These are phyloP conservation scores for Camellia lanceoleosa DNA, from an alignment of 148 eudicot species.

Conservation along the genomic window DNA sequence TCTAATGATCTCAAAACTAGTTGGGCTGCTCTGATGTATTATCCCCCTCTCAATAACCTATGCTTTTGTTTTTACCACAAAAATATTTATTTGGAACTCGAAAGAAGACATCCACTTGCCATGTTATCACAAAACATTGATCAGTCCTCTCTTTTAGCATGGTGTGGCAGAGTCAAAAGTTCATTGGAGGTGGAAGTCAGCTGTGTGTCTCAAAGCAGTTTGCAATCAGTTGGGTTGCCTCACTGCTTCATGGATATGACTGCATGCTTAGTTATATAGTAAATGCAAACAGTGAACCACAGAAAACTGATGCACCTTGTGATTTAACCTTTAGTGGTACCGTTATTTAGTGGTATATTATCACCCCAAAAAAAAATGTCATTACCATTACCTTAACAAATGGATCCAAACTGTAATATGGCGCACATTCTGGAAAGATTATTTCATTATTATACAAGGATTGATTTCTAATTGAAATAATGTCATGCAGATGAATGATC, in stretches of 20 bases:
- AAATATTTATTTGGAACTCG: neutral
- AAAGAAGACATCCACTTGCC: neutral
- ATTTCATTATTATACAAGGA: neutral
- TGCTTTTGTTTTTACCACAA: neutral
- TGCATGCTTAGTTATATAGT: neutral
- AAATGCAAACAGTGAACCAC: neutral
- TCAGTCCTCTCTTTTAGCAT: neutral
- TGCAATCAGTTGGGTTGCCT: neutral
- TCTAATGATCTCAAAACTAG: neutral
- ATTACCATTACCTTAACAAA: neutral
- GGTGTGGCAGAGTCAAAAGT: neutral
- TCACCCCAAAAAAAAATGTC: neutral
- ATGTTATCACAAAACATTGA: neutral
- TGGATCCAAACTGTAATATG: neutral
- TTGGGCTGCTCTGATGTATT: neutral
- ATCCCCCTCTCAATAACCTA: neutral
- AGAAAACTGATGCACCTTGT: neutral
- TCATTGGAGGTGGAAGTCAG: slow-evolving; percentile 3
- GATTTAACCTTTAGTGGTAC: neutral
- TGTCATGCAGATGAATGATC: slow-evolving; percentile 70
- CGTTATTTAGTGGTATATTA: neutral
- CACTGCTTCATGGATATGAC: neutral
- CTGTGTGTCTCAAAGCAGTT: slow-evolving; percentile 3
- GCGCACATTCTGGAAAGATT: neutral
- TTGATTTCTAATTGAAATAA: slow-evolving; percentile 10